A percentile compares a stretch with the other conserved stretches of the same genome.
These are phyloP conservation scores for Onygenales sp. DNA, from an alignment of 2,329 filamentous ascomycete genomes.

Conservation along the genomic window DNA sequence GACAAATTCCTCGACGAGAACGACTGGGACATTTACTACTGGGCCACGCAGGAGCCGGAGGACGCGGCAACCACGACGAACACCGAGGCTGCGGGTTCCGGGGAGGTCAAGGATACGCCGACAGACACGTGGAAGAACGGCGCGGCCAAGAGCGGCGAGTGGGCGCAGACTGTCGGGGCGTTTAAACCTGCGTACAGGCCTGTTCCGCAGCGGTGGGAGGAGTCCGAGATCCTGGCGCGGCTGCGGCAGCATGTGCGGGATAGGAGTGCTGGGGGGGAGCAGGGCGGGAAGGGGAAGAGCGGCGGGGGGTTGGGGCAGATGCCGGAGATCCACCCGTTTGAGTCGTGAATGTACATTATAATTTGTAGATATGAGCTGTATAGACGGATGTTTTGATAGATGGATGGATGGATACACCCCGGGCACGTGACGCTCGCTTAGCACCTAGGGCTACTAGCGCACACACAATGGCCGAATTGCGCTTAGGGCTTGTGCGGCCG, in stretches of 20 bases:
- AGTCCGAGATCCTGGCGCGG: conserved; percentile 67
- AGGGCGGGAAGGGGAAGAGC: conserved; percentile 29
- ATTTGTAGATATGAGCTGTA: conserved; percentile 6
- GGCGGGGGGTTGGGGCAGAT: conserved; percentile 38
- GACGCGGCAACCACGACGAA: conserved; percentile 46
- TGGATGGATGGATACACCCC: background rate
- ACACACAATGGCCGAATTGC: conserved; percentile 17
- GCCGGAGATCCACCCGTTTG: conserved; percentile 37
- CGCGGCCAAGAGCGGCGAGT: conserved; percentile 61
- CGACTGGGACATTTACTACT: conserved; percentile 99
- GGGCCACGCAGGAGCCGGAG: conserved; percentile 76
- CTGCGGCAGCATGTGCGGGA: conserved; percentile 71
- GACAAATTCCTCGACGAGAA: conserved; percentile 95
- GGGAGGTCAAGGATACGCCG: conserved; percentile 25
- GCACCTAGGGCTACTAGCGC: background rate
- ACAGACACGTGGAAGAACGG: conserved; percentile 43
- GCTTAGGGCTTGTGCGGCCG: conserved; percentile 31
- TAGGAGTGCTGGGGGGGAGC: conserved; percentile 46
- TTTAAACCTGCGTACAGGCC: conserved; percentile 91
- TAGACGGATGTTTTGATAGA: background rate
- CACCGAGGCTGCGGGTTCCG: conserved; percentile 24
- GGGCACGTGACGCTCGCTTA: conserved; percentile 1
- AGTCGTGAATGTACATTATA: conserved; percentile 13
- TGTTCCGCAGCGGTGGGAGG: conserved; percentile 75
- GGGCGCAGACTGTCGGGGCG: conserved; percentile 91